Evolutionary conservation across 257 asterid species (phyloP), one percentile per base, ranked within the genome.

Genomic region (Voacanga thouarsii): DNA sequence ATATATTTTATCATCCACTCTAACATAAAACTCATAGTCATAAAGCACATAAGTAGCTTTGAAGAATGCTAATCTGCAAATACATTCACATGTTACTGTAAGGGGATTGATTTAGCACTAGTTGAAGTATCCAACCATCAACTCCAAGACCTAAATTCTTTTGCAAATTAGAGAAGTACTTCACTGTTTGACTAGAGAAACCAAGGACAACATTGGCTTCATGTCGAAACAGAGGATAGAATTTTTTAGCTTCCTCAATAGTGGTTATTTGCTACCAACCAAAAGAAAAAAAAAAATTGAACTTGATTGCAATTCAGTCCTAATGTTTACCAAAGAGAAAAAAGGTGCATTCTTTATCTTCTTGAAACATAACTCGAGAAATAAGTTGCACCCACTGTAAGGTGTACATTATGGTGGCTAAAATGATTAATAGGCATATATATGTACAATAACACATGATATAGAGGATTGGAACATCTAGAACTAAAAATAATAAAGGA

Each of bases 121-220:
- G n/a, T n/a, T n/a, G n/a, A n/a, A n/a, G n/a, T n/a, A n/a, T n/a
- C 99, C 99, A 96, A 55, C 99, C 99, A 85, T 96, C 99, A 68
- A 96, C 92, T 19, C 99, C 99, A 11, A 98, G 99, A 67, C 97
- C 97, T 61, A 93, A 86, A 72, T n/a, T n/a, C n/a, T n/a, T n/a
- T n/a, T n/a, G n/a, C n/a, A n/a, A n/a, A n/a, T n/a, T n/a, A n/a
- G n/a, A n/a, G n/a, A n/a, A n/a, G n/a, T n/a, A n/a, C n/a, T n/a
- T n/a, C n/a, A n/a, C n/a, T n/a, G n/a, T n/a, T 82, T 85, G 91
- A 26, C 99, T 98, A 6, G 99, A 96, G 92, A 96, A 96, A 82
- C 93, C 41, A 70, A 96, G 97, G 33, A 98, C 99, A 23, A 96
- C 89, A 74, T 96, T 96, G 24, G 99, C 99, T 67, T 98, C 99